A percentile compares a stretch with the other conserved stretches of the same genome.
phyloP scores from a whole-genome alignment of 345 rosid species.

The Citrus mangshanensis region DNA sequence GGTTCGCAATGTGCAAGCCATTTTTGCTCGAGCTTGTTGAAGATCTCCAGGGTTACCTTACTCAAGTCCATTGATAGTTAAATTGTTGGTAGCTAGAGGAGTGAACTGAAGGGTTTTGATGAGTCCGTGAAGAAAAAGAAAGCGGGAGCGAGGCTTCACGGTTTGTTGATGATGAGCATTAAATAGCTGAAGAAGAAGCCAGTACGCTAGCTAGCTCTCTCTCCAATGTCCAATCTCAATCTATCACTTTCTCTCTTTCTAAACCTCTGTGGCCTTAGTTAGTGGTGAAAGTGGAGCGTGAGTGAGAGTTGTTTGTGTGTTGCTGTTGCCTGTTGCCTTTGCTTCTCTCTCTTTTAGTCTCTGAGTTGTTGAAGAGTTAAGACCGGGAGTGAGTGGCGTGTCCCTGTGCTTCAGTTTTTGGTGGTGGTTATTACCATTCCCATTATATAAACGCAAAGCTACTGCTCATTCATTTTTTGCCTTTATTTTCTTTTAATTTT shows the following conservation, averaged over 20 bases:
- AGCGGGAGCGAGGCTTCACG: conserved; percentile 17
- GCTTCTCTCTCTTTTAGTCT: background rate
- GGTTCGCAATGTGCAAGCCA: conserved; percentile 86
- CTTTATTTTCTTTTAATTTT: background rate
- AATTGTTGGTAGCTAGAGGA: background rate
- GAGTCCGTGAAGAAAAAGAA: conserved; percentile 9
- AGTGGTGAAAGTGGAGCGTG: background rate
- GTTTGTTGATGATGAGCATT: conserved; percentile 33
- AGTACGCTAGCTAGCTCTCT: background rate
- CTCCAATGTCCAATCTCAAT: background rate
- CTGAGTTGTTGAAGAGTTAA: conserved; percentile 9
- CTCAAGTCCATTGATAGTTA: conserved; percentile 61
- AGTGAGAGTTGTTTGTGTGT: background rate
- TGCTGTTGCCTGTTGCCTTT: conserved; percentile 8
- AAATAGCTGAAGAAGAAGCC: conserved; percentile 10
- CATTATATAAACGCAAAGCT: conserved; percentile 10
- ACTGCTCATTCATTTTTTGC: background rate
- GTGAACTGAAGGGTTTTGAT: background rate
- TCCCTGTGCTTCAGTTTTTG: background rate
- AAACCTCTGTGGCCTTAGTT: conserved; percentile 2
- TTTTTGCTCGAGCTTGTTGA: conserved; percentile 81
- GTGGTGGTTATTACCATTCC: conserved; percentile 8
- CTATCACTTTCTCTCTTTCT: conserved; percentile 8
- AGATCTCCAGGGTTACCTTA: conserved; percentile 88
- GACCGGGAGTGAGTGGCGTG: conserved; percentile 17